Evolutionary conservation across 2,329 filamentous ascomycete genomes (phyloP).

Genomic region (Coniochaeta prunicola): DNA sequence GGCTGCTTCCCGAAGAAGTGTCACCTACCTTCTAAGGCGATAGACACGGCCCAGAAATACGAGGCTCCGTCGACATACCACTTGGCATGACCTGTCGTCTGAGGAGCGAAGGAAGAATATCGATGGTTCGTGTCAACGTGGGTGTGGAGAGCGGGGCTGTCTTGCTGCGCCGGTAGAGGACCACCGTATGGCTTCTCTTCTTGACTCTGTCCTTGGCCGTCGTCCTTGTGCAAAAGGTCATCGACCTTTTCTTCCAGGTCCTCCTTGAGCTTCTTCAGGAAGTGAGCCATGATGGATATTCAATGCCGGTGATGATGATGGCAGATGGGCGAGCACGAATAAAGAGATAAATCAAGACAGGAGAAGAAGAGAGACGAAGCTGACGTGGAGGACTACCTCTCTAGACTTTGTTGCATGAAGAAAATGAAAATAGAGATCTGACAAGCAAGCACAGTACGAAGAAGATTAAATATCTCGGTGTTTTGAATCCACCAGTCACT

Average conservation of each 20-base stretch:
- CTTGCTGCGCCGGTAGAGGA: neutral
- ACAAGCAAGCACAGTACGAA: neutral
- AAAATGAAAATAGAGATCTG: neutral
- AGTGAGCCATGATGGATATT: neutral
- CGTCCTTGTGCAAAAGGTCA: neutral
- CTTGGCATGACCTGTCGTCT: slow-evolving; percentile 67
- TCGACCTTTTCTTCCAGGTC: slow-evolving; percentile 3
- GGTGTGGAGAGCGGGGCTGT: neutral
- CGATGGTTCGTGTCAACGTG: slow-evolving; percentile 36
- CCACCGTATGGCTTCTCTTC: neutral
- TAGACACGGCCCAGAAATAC: slow-evolving; percentile 80
- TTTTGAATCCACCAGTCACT: neutral
- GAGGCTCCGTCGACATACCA: slow-evolving; percentile 83
- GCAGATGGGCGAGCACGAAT: neutral
- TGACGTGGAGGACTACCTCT: neutral
- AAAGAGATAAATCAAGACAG: neutral
- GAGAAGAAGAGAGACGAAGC: neutral
- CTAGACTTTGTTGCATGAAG: neutral
- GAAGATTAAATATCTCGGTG: neutral
- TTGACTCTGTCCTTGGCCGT: neutral
- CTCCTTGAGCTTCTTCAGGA: slow-evolving; percentile 3
- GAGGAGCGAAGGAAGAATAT: slow-evolving; percentile 64
- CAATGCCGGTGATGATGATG: neutral
- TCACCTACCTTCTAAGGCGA: slow-evolving; percentile 58
- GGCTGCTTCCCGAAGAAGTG: neutral